Evolutionary conservation across 2,329 filamentous ascomycete species (phyloP).

Genomic region (Arthrinium puccinioides): DNA sequence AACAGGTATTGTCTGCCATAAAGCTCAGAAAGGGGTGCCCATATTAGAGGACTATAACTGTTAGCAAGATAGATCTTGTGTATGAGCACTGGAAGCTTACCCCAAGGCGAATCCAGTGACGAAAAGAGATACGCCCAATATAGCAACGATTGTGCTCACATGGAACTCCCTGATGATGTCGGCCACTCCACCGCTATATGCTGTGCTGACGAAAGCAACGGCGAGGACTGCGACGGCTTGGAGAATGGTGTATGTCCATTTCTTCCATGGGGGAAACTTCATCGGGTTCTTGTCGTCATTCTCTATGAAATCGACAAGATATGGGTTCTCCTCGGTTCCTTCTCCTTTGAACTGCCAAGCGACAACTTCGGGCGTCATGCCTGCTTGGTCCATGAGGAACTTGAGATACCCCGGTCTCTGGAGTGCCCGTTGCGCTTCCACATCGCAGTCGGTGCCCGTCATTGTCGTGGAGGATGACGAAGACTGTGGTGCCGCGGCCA

Average conservation of each 20-base stretch:
- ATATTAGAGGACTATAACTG: constrained; percentile 41
- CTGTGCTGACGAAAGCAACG: constrained; percentile 59
- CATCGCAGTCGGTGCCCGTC: constrained; percentile 26
- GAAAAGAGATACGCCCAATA: constrained; percentile 57
- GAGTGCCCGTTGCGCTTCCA: constrained; percentile 30
- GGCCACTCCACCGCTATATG: constrained; percentile 50
- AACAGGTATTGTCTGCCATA: constrained; percentile 51
- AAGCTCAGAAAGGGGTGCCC: constrained; percentile 59
- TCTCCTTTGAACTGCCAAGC: constrained; percentile 48
- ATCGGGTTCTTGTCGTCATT: constrained; percentile 62
- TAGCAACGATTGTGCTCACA: constrained; percentile 38
- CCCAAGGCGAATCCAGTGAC: constrained; percentile 56
- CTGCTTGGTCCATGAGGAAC: constrained; percentile 49
- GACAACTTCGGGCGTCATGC: constrained; percentile 49
- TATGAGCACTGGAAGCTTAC: neutral
- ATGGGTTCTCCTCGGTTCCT: constrained; percentile 62
- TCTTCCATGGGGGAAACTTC: constrained; percentile 46
- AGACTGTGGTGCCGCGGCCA: too few species aligned
- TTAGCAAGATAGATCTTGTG: neutral
- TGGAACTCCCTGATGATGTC: constrained; percentile 46
- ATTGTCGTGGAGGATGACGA: constrained; percentile 22
- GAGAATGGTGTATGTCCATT: constrained; percentile 59
- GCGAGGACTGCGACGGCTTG: constrained; percentile 61
- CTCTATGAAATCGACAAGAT: constrained; percentile 59
- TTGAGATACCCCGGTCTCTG: constrained; percentile 43